Conservation (phyloP, 129 eudicot genomes). For the Lactuca saligna region DNA sequence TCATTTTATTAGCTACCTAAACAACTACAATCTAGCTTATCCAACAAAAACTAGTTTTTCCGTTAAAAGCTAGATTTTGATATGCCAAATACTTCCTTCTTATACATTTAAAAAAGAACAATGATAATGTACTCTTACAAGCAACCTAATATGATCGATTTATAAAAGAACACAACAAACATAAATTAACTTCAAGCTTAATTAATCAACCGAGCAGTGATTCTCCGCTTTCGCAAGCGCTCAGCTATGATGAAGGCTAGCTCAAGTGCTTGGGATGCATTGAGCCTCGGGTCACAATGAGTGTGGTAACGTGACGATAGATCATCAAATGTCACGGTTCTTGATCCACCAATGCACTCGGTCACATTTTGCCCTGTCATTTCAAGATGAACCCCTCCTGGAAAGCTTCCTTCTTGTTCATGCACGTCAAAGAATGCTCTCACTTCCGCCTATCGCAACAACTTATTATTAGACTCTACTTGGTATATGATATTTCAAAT, state of each 20-base stretch:
- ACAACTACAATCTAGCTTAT: too few relatives aligned
- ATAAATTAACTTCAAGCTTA: constrained; percentile 1
- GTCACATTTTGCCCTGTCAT: constrained; percentile 95
- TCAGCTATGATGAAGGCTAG: constrained; percentile 86
- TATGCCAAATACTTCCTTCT: too few relatives aligned
- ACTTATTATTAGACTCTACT: neutral
- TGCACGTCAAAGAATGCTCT: constrained; percentile 90
- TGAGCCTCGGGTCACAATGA: constrained; percentile 86
- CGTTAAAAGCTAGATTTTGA: too few relatives aligned
- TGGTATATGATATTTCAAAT: neutral
- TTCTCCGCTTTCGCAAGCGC: constrained; percentile 47
- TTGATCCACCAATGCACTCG: constrained; percentile 88
- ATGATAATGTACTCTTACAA: neutral
- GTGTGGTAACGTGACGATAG: constrained; percentile 89
- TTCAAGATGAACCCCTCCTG: constrained; percentile 88
- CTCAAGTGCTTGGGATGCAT: constrained; percentile 86
- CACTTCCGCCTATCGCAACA: constrained; percentile 65
- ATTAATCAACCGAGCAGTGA: constrained; percentile 12
- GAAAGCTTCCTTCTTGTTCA: constrained; percentile 91
- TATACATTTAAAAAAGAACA: too few relatives aligned
- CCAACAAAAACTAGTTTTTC: too few relatives aligned
- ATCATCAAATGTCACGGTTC: constrained; percentile 80
- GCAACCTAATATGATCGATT: neutral
- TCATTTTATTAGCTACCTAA: too few relatives aligned
- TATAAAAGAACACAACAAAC: neutral